These are phyloP conservation scores for Akanthomyces uredinophilus DNA, from an alignment of 2,329 filamentous ascomycete genomes.

Conservation along the genomic window DNA sequence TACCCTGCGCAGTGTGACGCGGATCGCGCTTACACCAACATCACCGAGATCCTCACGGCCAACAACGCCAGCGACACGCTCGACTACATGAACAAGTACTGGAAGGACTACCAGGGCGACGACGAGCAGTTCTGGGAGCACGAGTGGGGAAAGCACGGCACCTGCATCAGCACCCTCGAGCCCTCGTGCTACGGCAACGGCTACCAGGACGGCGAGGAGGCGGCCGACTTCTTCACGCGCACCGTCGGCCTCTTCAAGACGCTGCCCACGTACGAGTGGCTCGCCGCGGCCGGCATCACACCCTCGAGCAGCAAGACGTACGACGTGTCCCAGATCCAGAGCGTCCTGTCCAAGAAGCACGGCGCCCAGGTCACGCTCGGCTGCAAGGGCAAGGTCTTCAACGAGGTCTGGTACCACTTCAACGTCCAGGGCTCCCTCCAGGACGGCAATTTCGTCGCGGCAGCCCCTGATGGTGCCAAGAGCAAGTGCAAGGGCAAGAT, in stretches of 20 bases:
- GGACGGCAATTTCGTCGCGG: slow-evolving; percentile 54
- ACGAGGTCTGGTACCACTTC: slow-evolving; percentile 60
- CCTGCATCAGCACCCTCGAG: slow-evolving; percentile 65
- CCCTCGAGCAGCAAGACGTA: slow-evolving; percentile 54
- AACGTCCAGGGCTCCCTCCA: slow-evolving; percentile 55
- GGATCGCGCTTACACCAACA: slow-evolving; percentile 57
- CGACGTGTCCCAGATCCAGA: slow-evolving; percentile 52
- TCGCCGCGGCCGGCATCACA: slow-evolving; percentile 55
- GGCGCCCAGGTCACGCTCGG: slow-evolving; percentile 54
- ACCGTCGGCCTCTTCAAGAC: slow-evolving; percentile 61
- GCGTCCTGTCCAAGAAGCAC: slow-evolving; percentile 49
- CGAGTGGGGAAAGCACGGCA: slow-evolving; percentile 71
- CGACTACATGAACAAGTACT: slow-evolving; percentile 63
- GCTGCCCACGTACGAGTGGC: slow-evolving; percentile 59
- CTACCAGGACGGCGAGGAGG: slow-evolving; percentile 58
- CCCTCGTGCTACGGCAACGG: slow-evolving; percentile 57
- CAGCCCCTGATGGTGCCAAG: slow-evolving; percentile 50
- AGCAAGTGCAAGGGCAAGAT: slow-evolving; percentile 62
- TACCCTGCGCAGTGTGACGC: slow-evolving; percentile 63
- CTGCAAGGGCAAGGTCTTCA: slow-evolving; percentile 44
- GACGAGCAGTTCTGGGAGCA: slow-evolving; percentile 67
- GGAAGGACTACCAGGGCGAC: slow-evolving; percentile 63
- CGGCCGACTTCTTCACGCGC: slow-evolving; percentile 63
- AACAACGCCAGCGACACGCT: slow-evolving; percentile 50
- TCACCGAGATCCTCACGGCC: slow-evolving; percentile 55